Percentiles rank a stretch among this genome's conserved stretches.
Conservation (phyloP, 2,329 filamentous ascomycete species). For the Fusarium nisikadoi region DNA sequence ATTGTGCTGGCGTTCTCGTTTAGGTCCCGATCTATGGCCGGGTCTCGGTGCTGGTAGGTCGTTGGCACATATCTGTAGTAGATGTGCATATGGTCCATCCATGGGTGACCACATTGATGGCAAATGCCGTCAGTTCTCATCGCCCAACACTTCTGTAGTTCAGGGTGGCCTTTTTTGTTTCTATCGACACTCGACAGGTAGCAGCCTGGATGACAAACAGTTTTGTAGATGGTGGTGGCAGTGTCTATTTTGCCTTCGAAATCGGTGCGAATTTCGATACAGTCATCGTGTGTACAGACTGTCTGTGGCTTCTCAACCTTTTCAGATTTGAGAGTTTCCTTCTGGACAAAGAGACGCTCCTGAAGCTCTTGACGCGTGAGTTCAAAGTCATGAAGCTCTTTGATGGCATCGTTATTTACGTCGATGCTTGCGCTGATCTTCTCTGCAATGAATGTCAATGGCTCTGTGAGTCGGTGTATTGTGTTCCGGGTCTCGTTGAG, state of each 20-base stretch:
- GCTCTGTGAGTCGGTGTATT: neutral
- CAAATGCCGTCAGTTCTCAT: neutral
- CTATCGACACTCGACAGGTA: neutral
- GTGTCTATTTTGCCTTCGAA: neutral
- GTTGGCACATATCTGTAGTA: constrained; percentile 5
- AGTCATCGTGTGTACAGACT: neutral
- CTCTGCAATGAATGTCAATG: neutral
- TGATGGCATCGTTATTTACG: neutral
- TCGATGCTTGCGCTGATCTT: neutral
- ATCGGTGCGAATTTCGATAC: neutral
- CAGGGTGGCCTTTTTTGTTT: neutral
- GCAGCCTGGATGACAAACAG: neutral
- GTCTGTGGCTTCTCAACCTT: neutral
- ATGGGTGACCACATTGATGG: neutral
- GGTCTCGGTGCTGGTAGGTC: neutral
- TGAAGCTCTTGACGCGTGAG: neutral
- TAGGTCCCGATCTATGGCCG: neutral
- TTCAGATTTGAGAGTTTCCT: neutral
- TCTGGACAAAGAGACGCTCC: neutral
- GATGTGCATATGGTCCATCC: constrained; percentile 26
- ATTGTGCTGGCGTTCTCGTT: neutral
- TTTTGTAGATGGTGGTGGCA: neutral
- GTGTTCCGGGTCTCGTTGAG: neutral
- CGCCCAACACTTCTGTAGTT: neutral
- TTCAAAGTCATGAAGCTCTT: neutral